phyloP scores from a whole-genome alignment of 2,329 filamentous ascomycete genomes.

The Grosmannia penicillata region DNA sequence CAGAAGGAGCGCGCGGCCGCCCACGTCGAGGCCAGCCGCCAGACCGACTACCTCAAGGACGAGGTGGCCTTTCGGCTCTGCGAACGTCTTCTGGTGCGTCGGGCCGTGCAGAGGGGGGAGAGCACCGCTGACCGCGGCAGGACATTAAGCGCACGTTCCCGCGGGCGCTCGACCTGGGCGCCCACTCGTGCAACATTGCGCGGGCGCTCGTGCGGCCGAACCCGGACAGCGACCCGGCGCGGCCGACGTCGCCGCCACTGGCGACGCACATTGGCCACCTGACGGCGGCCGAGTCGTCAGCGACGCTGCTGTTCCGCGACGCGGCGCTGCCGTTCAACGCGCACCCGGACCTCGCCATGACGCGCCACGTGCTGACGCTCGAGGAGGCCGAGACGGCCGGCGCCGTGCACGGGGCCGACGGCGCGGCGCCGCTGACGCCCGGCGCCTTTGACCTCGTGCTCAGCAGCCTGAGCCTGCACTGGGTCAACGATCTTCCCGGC shows the following conservation, averaged over 20 bases:
- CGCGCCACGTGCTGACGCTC: constrained; percentile 58
- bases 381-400: constrained; percentile 30
- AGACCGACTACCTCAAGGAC: constrained; percentile 85
- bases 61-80: constrained; percentile 76
- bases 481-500: constrained; percentile 92
- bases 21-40: constrained; percentile 55
- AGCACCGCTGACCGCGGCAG: constrained; percentile 28
- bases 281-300: constrained; percentile 69
- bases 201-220: constrained; percentile 60
- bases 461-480: constrained; percentile 81
- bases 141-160: constrained; percentile 86
- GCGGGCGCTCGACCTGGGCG: constrained; percentile 78
- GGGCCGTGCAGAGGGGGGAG: too few relatives aligned
- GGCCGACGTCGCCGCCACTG: constrained; percentile 49
- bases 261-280: constrained; percentile 58
- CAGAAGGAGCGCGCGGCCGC: constrained; percentile 78
- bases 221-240: constrained; percentile 43
- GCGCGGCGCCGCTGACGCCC: constrained; percentile 52
- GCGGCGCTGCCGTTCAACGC: constrained; percentile 58
- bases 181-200: constrained; percentile 90
- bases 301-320: constrained; percentile 67
- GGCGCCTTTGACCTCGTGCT: constrained; percentile 79
- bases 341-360: constrained; percentile 55
- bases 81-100: constrained; percentile 60
- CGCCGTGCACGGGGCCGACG: not conserved